Base-by-base conservation (phyloP, 805 yeast species). In the Crinitomyces ghanaensis region DNA sequence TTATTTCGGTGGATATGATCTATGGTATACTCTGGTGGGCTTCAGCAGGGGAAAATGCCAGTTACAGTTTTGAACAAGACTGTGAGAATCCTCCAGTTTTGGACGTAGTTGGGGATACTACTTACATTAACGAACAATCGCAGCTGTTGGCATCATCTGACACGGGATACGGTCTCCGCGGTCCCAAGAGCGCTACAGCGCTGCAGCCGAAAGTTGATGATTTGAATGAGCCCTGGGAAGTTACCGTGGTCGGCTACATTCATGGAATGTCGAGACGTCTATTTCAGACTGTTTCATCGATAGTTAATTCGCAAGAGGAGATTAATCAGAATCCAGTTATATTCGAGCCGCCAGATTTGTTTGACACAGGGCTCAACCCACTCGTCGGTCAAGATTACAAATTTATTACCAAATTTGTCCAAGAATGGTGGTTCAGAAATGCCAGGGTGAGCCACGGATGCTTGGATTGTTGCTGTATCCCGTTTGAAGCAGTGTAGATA, bases 11-110 rank as follows among this genome's bases (percentile, higher is more conserved):
- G 2, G 33, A 38, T 19, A 25, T 37, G 8, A 13, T 40, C 3
- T 43, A 36, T 34, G 85, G 85, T 1, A 67, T 80, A 38, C 59
- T 79, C 14, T 81, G 91, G 91, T 81, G 88, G 84, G 93, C 93
- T 2, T 68, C 80, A 19, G 88, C 91, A 1, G 93, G 91, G 6
- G 79, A 75, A 38, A 63, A 66, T 26, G 59, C 61, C 11, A 53
- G 51, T 16, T 49, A 56, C 14, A 57, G 59, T 29, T n/a, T 28
- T 8, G 22, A 29, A n/a, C n/a, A n/a, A n/a, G n/a, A n/a, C n/a
- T n/a, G n/a, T n/a, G n/a, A n/a, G n/a, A n/a, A n/a, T n/a, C n/a
- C n/a, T n/a, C n/a, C n/a, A n/a, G n/a, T n/a, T n/a, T n/a, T n/a
- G n/a, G n/a, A n/a, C n/a, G n/a, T n/a, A n/a, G n/a, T n/a, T n/a